Base-by-base conservation (phyloP, 208 protist genomes). In the Leishmania guyanensis region DNA sequence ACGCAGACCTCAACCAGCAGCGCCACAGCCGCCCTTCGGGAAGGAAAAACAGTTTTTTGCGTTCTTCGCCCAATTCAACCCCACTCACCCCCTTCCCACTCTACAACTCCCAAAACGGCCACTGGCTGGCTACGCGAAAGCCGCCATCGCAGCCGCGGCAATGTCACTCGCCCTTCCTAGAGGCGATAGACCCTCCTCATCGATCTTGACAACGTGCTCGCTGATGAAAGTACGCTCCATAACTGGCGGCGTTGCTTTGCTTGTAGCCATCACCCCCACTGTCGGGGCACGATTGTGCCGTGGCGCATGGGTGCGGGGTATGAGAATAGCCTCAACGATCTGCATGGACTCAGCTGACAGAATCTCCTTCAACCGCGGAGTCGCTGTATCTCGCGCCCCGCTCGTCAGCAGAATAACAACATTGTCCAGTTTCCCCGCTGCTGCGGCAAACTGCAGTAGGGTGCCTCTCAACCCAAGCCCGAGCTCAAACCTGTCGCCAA, bases 381-480 rank as follows among this genome's bases (percentile, higher is more conserved):
- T 6, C 9, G 79, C 73, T 29, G 58, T 81, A 69, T 98, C 93
- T 48, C 81, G 64, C 5, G 95, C 91, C 10, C 92, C 92, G 39
- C 76, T 84, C 16, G 82, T 77, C 53, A 97, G 81, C 36, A 98
- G 91, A 12, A 97, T 77, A 65, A 95, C 72, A 17, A 97, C 90
- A 68, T 88, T 97, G 77, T 96, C 95, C 58, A 97, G 73, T 73
- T 91, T 90, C 26, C 91, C 89, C 0, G 90, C 91, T 26, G 93
- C 81, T 0, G 92, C 93, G 4, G 93, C 95, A 72, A 95, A 98
- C 82, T 97, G 92, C 53, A 98, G 79, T 0, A 92, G 85, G 10
- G 89, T 95, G n/a, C 83, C 93, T 77, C 93, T 92, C 77, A 85
- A 87, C 33, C 95, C 95, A 26, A 96, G 80, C 3, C 95, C 95